Evolutionary conservation across 177 flowering plant genomes (phyloP).

Genomic region (Vitis hybrid): DNA sequence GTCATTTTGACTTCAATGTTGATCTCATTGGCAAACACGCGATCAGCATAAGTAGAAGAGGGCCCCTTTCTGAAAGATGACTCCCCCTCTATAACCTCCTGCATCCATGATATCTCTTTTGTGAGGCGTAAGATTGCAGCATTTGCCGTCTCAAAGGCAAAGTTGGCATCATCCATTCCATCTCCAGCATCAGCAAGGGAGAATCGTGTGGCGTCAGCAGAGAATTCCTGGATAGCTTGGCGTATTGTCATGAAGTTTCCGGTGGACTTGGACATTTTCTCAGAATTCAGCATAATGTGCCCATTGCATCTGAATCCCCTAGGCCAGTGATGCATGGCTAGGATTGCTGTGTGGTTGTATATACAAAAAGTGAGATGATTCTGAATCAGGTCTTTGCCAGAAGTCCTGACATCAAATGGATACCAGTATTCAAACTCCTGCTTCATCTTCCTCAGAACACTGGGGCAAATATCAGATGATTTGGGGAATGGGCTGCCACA

Average conservation of each 20-base stretch:
- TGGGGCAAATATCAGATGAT: conserved; percentile 42
- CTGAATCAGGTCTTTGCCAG: conserved; percentile 94
- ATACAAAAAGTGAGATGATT: conserved; percentile 85
- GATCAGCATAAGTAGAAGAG: conserved; percentile 74
- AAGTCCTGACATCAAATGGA: conserved; percentile 89
- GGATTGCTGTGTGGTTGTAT: conserved; percentile 82
- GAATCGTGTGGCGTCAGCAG: conserved; percentile 94
- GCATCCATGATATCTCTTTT: conserved; percentile 91
- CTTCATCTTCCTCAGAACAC: conserved; percentile 76
- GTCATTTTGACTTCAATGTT: conserved; percentile 69
- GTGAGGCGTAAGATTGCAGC: conserved; percentile 87
- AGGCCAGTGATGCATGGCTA: conserved; percentile 74
- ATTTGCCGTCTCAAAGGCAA: conserved; percentile 89
- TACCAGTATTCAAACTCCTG: conserved; percentile 96
- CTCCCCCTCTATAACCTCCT: conserved; percentile 72
- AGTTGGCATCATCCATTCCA: conserved; percentile 97
- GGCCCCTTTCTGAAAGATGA: conserved; percentile 59
- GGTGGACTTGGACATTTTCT: conserved; percentile 96
- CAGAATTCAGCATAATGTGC: conserved; percentile 88
- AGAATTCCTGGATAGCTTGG: conserved; percentile 84
- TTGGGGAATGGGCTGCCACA: conserved; percentile 58
- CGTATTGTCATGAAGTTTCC: conserved; percentile 85
- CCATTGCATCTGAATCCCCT: conserved; percentile 89
- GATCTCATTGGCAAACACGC: conserved; percentile 89
- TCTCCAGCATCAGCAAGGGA: conserved; percentile 97